These are phyloP conservation scores for Populus davidiana DNA, from an alignment of 345 rosid species.

Conservation along the genomic window DNA sequence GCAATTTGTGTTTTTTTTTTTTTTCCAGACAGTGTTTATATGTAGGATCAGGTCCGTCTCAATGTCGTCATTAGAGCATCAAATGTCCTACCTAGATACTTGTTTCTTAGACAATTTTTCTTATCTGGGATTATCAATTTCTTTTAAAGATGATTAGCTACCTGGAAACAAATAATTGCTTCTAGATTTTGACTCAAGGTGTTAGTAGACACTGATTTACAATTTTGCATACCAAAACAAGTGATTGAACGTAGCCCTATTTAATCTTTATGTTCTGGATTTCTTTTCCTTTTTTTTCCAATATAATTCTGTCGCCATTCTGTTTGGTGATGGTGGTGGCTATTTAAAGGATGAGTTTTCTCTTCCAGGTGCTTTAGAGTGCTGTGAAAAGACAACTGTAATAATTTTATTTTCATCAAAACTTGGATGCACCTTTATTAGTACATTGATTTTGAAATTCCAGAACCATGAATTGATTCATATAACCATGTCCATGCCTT, in stretches of 20 bases:
- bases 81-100: not conserved
- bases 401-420: not conserved
- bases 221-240: not conserved
- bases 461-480: not conserved
- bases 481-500: not conserved
- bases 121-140: not conserved
- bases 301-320: not conserved
- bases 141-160: not conserved
- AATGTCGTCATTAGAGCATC: not conserved
- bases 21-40: not conserved
- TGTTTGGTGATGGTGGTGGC: not conserved
- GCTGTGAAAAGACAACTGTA: not conserved
- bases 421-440: not conserved
- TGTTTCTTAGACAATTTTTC: not conserved
- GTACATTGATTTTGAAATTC: constrained; percentile 6
- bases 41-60: not conserved
- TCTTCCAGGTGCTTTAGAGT: not conserved
- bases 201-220: not conserved
- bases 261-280: not conserved
- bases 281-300: not conserved
- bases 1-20: not conserved
- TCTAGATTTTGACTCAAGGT: not conserved
- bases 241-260: not conserved
- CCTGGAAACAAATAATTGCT: not conserved
- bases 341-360: not conserved